phyloP scores from a whole-genome alignment of 1,139 yeast genomes.

The Suhomyces guaymorum region DNA sequence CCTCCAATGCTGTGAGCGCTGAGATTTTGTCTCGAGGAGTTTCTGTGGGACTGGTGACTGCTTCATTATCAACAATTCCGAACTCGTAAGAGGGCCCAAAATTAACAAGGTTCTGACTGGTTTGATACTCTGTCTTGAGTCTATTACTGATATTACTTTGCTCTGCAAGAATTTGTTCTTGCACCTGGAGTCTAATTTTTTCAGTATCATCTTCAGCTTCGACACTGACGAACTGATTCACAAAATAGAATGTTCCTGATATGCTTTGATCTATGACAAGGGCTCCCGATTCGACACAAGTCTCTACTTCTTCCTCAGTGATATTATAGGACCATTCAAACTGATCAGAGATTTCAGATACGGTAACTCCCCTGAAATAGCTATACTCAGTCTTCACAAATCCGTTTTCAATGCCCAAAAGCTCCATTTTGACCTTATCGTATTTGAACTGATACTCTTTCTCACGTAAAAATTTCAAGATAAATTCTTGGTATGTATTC shows the following conservation, averaged over 20 bases:
- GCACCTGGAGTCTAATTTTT: constrained; percentile 15
- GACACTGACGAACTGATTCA: constrained; percentile 27
- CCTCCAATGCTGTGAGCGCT: constrained; percentile 4
- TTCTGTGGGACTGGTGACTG: no score
- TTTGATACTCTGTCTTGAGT: constrained; percentile 18
- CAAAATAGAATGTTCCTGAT: constrained; percentile 54
- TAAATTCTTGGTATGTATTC: constrained; percentile 26
- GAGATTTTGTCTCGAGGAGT: background rate
- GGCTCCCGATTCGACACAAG: constrained; percentile 56
- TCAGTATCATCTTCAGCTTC: constrained; percentile 16
- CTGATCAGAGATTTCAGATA: constrained; percentile 39
- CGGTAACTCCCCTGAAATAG: constrained; percentile 37
- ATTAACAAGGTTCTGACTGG: constrained; percentile 21
- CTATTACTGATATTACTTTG: constrained; percentile 21
- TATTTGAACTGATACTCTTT: constrained; percentile 30
- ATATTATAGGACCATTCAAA: constrained; percentile 69
- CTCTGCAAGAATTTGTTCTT: constrained; percentile 21
- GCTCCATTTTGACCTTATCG: constrained; percentile 26
- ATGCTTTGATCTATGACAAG: constrained; percentile 68
- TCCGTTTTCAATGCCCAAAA: constrained; percentile 24
- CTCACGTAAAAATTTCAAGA: constrained; percentile 24
- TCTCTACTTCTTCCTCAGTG: constrained; percentile 65
- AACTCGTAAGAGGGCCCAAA: constrained; percentile 22
- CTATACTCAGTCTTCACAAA: constrained; percentile 25
- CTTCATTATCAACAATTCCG: constrained; percentile 12